Conservation (phyloP, 164 flowering plant genomes). For the Sextonia rubra region DNA sequence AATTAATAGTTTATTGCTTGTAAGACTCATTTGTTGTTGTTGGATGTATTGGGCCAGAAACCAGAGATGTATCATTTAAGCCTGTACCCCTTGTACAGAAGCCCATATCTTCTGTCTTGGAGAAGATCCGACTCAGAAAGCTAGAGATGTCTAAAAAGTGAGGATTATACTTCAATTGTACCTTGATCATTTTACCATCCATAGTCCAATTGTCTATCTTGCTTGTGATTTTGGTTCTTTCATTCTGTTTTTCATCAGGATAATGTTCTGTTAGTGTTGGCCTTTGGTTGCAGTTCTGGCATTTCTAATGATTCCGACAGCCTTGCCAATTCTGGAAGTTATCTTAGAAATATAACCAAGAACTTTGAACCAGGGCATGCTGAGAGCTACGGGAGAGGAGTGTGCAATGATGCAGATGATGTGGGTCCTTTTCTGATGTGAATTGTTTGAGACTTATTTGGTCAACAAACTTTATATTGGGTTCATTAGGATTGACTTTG, state of each 20-base stretch:
- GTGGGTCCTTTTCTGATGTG: background rate
- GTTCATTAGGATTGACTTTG: background rate
- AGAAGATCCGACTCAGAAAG: constrained; percentile 78
- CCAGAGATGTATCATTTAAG: constrained; percentile 66
- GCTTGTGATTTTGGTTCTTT: background rate
- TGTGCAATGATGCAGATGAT: constrained; percentile 6
- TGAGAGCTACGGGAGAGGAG: constrained; percentile 5
- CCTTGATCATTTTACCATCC: background rate
- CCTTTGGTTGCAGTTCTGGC: constrained; percentile 26
- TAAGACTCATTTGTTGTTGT: background rate
- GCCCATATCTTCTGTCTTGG: constrained; percentile 76
- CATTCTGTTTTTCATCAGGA: background rate
- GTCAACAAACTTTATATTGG: too few relatives aligned
- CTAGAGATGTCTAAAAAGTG: constrained; percentile 63
- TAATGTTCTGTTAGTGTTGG: too few relatives aligned
- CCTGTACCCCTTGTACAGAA: constrained; percentile 62
- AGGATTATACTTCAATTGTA: constrained; percentile 12
- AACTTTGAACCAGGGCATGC: constrained; percentile 17
- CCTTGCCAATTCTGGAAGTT: constrained; percentile 14
- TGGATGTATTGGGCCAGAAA: constrained; percentile 37
- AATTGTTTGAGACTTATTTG: background rate
- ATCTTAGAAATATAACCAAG: constrained; percentile 14
- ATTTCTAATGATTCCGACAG: constrained; percentile 6
- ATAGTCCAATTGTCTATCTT: background rate
- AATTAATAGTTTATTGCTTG: background rate